Evolutionary conservation across 2,329 filamentous ascomycete species (phyloP).

Genomic region (Fusarium camptoceras): DNA sequence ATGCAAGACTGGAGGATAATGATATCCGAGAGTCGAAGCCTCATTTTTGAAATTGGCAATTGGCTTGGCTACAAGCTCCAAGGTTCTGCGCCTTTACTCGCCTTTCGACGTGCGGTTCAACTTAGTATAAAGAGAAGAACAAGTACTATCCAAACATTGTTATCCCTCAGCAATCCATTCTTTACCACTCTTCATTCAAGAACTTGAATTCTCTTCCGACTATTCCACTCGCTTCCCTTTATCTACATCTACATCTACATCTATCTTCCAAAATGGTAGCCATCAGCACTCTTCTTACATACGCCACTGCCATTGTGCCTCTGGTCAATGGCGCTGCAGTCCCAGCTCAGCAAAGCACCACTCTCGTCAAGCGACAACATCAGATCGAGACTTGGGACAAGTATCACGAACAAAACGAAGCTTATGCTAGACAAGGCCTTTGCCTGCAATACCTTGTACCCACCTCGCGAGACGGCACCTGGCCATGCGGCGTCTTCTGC

Average conservation of each 20-base stretch:
- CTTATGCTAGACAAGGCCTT: neutral
- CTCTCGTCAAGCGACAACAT: neutral
- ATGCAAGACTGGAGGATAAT: neutral
- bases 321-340: neutral
- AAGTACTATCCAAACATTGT: neutral
- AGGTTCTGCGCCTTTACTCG: neutral
- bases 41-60: neutral
- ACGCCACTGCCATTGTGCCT: neutral
- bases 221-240: neutral
- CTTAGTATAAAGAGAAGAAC: neutral
- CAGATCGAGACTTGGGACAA: neutral
- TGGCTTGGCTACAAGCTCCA: neutral
- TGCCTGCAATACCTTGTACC: neutral
- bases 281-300: neutral
- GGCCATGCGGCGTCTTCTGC: neutral
- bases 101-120: neutral
- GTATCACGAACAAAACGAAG: neutral
- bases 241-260: neutral
- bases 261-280: neutral
- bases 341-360: neutral
- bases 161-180: neutral
- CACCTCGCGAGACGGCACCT: neutral
- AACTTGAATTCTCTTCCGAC: neutral
- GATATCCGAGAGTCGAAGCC: neutral
- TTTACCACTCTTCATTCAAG: neutral